Percentiles rank a stretch among this genome's conserved stretches.
These are phyloP conservation scores for Candida gigantensis DNA, from an alignment of 1,139 yeast genomes.

Conservation along the genomic window DNA sequence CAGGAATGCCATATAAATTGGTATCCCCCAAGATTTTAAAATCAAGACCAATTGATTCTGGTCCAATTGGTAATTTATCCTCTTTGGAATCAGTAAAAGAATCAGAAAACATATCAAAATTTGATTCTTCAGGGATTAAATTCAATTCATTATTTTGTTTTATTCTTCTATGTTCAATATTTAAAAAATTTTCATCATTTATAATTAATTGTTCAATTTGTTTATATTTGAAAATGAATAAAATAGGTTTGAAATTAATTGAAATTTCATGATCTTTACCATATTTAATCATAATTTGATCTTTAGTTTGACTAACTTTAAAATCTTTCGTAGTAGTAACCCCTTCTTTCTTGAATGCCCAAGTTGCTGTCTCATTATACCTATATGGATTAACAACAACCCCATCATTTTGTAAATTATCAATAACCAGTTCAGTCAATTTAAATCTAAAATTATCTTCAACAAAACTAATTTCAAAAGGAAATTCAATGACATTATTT, in stretches of 20 bases:
- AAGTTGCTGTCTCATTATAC: conserved; percentile 58
- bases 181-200: conserved; percentile 70
- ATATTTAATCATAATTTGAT: conserved; percentile 27
- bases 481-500: conserved; percentile 35
- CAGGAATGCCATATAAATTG: conserved; percentile 89
- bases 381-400: conserved; percentile 45
- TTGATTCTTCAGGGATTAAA: conserved; percentile 54
- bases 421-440: conserved; percentile 55
- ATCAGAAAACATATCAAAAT: conserved; percentile 61
- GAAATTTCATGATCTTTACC: conserved; percentile 48
- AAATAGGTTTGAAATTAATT: conserved; percentile 52
- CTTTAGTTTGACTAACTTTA: no score
- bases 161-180: conserved; percentile 76
- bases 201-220: conserved; percentile 52
- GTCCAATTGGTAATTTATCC: conserved; percentile 77
- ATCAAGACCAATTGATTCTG: conserved; percentile 86
- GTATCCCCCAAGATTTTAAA: conserved; percentile 60
- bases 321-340: no score
- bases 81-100: conserved; percentile 57
- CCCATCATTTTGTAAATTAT: conserved; percentile 16
- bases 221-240: conserved; percentile 47
- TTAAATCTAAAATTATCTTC: conserved; percentile 36
- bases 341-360: no score
- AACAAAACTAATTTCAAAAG: conserved; percentile 58
- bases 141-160: conserved; percentile 37